Base-by-base conservation (phyloP, 352 stramenopile species). In the Globisporangium parvum region DNA sequence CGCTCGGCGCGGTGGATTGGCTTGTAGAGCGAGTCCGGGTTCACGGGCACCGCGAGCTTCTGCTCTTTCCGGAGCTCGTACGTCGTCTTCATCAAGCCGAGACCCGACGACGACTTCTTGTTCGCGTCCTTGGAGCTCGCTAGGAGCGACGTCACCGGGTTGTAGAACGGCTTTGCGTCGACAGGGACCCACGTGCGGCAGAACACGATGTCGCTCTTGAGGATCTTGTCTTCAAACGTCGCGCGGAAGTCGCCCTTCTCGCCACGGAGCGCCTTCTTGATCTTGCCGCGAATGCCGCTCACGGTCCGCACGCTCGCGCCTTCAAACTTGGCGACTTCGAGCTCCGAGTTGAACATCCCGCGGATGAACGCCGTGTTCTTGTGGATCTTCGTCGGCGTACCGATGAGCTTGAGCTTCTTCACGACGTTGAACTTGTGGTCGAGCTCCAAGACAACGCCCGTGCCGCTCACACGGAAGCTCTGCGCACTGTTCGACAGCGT, bases 371-470 rank as follows among this genome's bases (percentile, higher is more conserved):
- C 96, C 50, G 97, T 99, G 75, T 99, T 99, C 70, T 98, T 98
- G 82, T 92, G 82, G 53, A 99, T 98, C 73, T 99, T 99, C 41
- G 77, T 89, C 2, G 98, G 97, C 20, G 91, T 97, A 63, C 98
- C 98, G 26, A 99, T 97, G 12, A 99, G 85, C 80, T 99, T 99
- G 47, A 99, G 87, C 77, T 99, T 99, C 79, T 99, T 99, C 56
- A 99, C 93, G 31, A 99, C 87, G 59, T 91, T 89, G 54, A 99
- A 99, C 53, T 94, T 98, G 52, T 98, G 91, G 75, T 99, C 95
- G 18, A 99, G 78, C 65, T 99, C 96, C 21, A 99, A 71, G 26
- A 98, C 89, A 6, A 98, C 96, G 31, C 98, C 98, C 18, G 97
- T 99, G 15, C 92, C 91, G 46, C 93, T 96, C 59, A 99, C 97